These are phyloP conservation scores for Annulohypoxylon bovei DNA, from an alignment of 495 filamentous ascomycete genomes.

Conservation along the genomic window DNA sequence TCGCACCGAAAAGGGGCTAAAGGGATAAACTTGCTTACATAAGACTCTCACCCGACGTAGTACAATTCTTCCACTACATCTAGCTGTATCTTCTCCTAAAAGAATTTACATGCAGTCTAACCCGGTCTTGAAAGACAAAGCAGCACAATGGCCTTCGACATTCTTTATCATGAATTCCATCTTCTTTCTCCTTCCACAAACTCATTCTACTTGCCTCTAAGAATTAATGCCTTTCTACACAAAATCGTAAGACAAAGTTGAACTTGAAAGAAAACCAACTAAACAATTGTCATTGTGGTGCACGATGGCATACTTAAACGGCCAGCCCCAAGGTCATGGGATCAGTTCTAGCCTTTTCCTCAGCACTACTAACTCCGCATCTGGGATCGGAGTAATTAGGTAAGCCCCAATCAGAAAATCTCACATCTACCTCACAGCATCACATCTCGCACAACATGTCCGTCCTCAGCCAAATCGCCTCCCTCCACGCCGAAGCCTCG, in stretches of 20 bases:
- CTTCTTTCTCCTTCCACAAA: background rate
- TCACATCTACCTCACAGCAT: background rate
- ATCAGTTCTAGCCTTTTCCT: background rate
- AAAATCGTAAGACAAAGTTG: background rate
- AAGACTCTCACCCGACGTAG: no score
- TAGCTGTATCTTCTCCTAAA: no score
- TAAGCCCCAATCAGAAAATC: slow-evolving; percentile 1
- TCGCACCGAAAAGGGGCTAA: no score
- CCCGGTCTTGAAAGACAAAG: no score
- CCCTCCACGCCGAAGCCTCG: slow-evolving; percentile 2
- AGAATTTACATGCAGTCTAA: background rate
- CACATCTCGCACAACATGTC: slow-evolving; percentile 10
- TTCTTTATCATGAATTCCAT: no score
- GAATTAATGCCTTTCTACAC: background rate
- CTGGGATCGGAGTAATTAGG: background rate
- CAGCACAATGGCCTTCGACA: no score
- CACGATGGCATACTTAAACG: background rate
- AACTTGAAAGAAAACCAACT: background rate
- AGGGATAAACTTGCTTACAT: no score
- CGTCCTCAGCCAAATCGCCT: background rate
- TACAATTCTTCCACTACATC: no score
- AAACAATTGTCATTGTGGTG: background rate
- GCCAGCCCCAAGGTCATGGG: background rate
- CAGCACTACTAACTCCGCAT: background rate
- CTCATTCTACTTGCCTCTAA: background rate